These are phyloP conservation scores for Thalassiosira gravida DNA, from an alignment of 352 stramenopile genomes.

Conservation along the genomic window DNA sequence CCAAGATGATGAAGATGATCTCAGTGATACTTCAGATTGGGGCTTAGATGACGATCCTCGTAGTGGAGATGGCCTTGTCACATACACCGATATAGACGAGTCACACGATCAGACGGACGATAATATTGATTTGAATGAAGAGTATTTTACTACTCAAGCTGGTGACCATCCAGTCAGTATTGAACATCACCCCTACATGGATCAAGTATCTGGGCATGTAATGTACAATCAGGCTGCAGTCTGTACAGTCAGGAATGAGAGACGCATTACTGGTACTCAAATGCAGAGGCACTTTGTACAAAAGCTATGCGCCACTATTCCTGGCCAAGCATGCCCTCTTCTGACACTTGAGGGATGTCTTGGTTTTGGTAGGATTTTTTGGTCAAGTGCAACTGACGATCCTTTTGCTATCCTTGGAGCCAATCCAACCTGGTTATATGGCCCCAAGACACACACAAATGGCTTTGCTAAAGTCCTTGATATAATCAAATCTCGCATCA, in stretches of 20 bases:
- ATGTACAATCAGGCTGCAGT: constrained; percentile 15
- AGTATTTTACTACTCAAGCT: neutral
- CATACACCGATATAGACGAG: neutral
- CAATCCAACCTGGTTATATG: neutral
- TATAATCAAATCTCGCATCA: too few relatives aligned
- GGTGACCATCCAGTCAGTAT: neutral
- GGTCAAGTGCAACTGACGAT: constrained; percentile 7
- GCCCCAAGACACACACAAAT: neutral
- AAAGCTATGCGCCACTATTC: neutral
- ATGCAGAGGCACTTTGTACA: constrained; percentile 17
- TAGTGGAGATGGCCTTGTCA: too few relatives aligned
- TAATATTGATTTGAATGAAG: neutral
- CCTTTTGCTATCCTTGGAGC: constrained; percentile 11
- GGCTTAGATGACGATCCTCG: too few relatives aligned
- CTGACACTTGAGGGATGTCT: neutral
- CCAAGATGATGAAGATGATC: too few relatives aligned
- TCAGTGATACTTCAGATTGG: too few relatives aligned
- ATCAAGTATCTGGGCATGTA: neutral
- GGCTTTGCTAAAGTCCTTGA: neutral
- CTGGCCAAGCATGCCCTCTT: constrained; percentile 1
- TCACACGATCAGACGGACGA: neutral
- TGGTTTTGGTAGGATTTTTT: constrained; percentile 7
- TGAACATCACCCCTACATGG: neutral
- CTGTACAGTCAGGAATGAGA: neutral
- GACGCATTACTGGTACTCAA: constrained; percentile 5